Evolutionary conservation across 2,329 filamentous ascomycete species (phyloP).

Genomic region (Magnaporthiopsis poae): DNA sequence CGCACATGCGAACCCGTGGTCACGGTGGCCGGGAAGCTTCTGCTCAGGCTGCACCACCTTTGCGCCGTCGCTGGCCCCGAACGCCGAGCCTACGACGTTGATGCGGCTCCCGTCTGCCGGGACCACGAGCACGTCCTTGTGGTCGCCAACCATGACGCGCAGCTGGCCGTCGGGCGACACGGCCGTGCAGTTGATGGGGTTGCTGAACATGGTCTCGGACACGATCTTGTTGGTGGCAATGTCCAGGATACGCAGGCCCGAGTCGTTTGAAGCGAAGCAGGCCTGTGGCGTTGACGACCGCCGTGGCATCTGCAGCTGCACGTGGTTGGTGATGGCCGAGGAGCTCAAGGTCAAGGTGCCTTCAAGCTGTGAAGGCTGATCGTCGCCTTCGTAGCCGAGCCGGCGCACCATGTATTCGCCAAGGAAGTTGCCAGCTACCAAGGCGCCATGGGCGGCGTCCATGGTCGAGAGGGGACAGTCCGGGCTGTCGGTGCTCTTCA

Average conservation of each 20-base stretch:
- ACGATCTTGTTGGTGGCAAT: constrained; percentile 49
- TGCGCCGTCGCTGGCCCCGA: neutral
- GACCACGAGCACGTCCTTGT: constrained; percentile 53
- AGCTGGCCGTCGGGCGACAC: constrained; percentile 62
- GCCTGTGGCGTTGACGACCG: constrained; percentile 42
- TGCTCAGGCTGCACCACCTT: constrained; percentile 30
- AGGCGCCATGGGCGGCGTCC: constrained; percentile 41
- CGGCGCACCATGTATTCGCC: constrained; percentile 44
- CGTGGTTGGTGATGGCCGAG: constrained; percentile 56
- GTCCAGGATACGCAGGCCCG: constrained; percentile 48
- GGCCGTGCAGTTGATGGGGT: constrained; percentile 63
- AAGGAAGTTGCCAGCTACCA: constrained; percentile 50
- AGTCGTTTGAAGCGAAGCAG: constrained; percentile 55
- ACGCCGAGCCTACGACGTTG: constrained; percentile 20
- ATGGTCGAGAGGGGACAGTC: constrained; percentile 39
- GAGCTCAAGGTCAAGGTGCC: constrained; percentile 37
- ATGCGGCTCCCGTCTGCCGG: constrained; percentile 50
- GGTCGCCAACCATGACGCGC: constrained; percentile 64
- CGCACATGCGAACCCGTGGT: constrained; percentile 67
- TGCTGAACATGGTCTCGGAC: constrained; percentile 41
- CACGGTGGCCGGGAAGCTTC: constrained; percentile 52
- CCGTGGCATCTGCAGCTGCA: constrained; percentile 47
- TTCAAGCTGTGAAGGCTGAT: constrained; percentile 26
- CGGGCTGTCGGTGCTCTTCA: constrained; percentile 28
- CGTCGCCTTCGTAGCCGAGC: constrained; percentile 27